phyloP scores from a whole-genome alignment of 2,329 filamentous ascomycete species.

The Calonectria pseudoreteaudii region DNA sequence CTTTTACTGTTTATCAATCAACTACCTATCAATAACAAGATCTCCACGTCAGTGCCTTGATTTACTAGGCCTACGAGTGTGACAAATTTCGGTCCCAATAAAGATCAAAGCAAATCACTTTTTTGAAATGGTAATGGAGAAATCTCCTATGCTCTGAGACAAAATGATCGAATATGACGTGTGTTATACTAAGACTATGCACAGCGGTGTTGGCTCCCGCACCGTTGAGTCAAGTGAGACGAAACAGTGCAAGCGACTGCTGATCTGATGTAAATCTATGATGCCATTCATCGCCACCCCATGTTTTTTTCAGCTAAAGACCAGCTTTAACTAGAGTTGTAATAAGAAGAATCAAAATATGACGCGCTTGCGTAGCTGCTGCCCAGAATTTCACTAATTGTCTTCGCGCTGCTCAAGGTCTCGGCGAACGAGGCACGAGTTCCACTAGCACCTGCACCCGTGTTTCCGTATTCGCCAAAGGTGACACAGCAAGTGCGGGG shows the following conservation, averaged over 20 bases:
- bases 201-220: background rate
- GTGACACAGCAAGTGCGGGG: slow-evolving; percentile 63
- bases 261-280: background rate
- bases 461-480: slow-evolving; percentile 71
- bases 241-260: background rate
- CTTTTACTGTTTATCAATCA: too few species aligned
- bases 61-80: too few species aligned
- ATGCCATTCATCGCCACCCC: background rate
- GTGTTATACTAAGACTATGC: background rate
- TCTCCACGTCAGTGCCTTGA: too few species aligned
- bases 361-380: background rate
- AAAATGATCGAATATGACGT: background rate
- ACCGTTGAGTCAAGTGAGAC: background rate
- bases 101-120: background rate
- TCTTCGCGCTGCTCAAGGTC: background rate
- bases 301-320: background rate
- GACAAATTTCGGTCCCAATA: background rate
- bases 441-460: slow-evolving; percentile 66
- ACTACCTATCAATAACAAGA: too few species aligned
- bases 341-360: background rate
- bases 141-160: too few species aligned
- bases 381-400: background rate
- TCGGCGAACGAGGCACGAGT: slow-evolving; percentile 42
- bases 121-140: background rate
- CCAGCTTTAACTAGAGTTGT: background rate